A percentile compares a stretch with the other conserved stretches of the same genome.
These are phyloP conservation scores for Stropharia rugosoannulata DNA, from an alignment of 768 basidiomycete species.

Conservation along the genomic window DNA sequence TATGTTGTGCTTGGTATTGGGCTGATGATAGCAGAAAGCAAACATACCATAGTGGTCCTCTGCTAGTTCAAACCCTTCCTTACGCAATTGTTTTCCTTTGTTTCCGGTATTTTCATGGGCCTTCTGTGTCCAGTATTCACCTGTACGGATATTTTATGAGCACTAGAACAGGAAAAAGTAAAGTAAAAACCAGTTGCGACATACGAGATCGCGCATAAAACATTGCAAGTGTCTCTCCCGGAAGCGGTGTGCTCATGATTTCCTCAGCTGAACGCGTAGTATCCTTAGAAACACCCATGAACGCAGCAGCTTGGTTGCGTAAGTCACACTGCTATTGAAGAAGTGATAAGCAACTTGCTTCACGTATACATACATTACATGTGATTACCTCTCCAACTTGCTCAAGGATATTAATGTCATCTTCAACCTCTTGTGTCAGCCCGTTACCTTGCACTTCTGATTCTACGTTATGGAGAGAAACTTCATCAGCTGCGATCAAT, in stretches of 20 bases:
- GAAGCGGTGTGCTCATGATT: slow-evolving; percentile 69
- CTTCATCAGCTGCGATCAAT: slow-evolving; percentile 29
- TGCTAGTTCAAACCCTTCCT: slow-evolving; percentile 77
- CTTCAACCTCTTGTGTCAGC: slow-evolving; percentile 3
- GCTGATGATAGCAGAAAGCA: neutral
- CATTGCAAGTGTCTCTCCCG: slow-evolving; percentile 79
- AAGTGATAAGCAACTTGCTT: neutral
- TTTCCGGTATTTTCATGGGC: slow-evolving; percentile 60
- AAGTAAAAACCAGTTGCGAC: slow-evolving; percentile 22
- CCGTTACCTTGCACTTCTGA: neutral
- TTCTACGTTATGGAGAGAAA: slow-evolving; percentile 13
- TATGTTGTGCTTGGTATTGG: neutral
- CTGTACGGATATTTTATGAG: slow-evolving; percentile 29
- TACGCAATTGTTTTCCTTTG: slow-evolving; percentile 74
- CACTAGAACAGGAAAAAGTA: neutral
- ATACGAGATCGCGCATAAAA: slow-evolving; percentile 82
- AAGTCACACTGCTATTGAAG: slow-evolving; percentile 26
- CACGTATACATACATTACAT: too few species aligned
- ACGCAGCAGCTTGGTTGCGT: slow-evolving; percentile 33
- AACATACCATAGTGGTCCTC: slow-evolving; percentile 68
- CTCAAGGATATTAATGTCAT: neutral
- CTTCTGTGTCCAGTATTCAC: slow-evolving; percentile 79
- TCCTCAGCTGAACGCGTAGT: slow-evolving; percentile 66
- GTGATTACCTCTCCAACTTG: too few species aligned
- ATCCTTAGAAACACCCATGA: slow-evolving; percentile 66